These are phyloP conservation scores for Terfezia claveryi DNA, from an alignment of 495 filamentous ascomycete species.

Conservation along the genomic window DNA sequence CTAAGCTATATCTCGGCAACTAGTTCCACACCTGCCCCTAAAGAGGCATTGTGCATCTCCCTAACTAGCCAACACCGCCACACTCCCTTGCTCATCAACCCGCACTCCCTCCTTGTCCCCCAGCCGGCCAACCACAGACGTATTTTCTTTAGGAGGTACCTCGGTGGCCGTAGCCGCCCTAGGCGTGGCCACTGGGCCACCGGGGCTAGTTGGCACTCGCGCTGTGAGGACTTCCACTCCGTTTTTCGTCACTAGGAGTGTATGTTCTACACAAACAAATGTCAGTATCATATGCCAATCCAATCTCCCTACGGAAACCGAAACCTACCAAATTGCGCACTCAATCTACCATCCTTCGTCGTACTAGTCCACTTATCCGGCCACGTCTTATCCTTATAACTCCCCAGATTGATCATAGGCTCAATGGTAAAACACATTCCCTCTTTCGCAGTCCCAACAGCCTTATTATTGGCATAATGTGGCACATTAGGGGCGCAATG, in stretches of 20 bases:
- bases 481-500: constrained; percentile 69
- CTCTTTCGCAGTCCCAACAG: constrained; percentile 60
- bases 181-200: constrained; percentile 31
- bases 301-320: constrained; percentile 19
- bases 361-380: constrained; percentile 81
- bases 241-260: constrained; percentile 75
- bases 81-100: too few species aligned
- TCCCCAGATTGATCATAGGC: constrained; percentile 73
- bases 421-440: constrained; percentile 92
- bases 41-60: too few species aligned
- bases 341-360: constrained; percentile 58
- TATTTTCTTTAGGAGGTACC: too few species aligned
- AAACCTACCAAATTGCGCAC: constrained; percentile 45
- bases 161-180: too few species aligned
- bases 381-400: constrained; percentile 64
- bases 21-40: too few species aligned
- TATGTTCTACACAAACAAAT: constrained; percentile 36
- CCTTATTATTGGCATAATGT: constrained; percentile 82
- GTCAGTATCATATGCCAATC: too few species aligned
- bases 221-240: constrained; percentile 89
- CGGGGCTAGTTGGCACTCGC: constrained; percentile 56
- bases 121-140: too few species aligned
- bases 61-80: too few species aligned
- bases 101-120: too few species aligned
- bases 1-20: too few species aligned